Evolutionary conservation across 441 rosid species (phyloP), one percentile per base, ranked within the genome.

Genomic region (Brassica hybrid): DNA sequence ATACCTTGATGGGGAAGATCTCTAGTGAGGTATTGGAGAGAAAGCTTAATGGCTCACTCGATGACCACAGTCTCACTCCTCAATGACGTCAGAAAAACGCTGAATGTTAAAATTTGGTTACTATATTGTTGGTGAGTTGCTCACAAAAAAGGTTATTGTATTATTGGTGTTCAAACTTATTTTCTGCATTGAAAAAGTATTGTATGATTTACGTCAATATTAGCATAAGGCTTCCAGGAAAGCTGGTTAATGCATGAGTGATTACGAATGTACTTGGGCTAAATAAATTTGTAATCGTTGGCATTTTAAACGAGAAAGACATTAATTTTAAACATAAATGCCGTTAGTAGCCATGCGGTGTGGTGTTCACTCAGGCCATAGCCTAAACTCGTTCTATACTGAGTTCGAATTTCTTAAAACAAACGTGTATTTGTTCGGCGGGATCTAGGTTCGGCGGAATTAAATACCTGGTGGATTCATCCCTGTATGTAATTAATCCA

Each of bases 1-100:
- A 93, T 83, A 76, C 60, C 3, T 85, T 85, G 91, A 91, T 93
- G 94, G 89, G 85, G 5, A 86, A 86, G 76, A 85, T 91, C 8
- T 93, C 93, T 84, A 83, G 87, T 6, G 91, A 90, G 61, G 91
- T 84, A 6, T 50, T 89, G 74, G 92, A 90, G 48, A 87, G 79
- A 54, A 92, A 90, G 82, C 72, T 87, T 10, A 77, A 82, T 67
- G 88, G 72, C 36, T 56, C 85, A 69, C 76, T 84, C 63, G 71
- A 71, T 65, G 87, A 79, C 23, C 67, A 8, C 52, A 56, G 30
- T 30, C 57, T 69, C 3, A 2, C 30, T 23, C 48, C 69, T 78
- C 76, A 72, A 11, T 72, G 73, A 78, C 45, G 27, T 21, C 30
- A n/a, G 7, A 17, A 21, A 23, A 21, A 23, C 17, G 19, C 36